Evolutionary conservation across 164 flowering plant genomes (phyloP).

Genomic region (Stephania cephalantha): DNA sequence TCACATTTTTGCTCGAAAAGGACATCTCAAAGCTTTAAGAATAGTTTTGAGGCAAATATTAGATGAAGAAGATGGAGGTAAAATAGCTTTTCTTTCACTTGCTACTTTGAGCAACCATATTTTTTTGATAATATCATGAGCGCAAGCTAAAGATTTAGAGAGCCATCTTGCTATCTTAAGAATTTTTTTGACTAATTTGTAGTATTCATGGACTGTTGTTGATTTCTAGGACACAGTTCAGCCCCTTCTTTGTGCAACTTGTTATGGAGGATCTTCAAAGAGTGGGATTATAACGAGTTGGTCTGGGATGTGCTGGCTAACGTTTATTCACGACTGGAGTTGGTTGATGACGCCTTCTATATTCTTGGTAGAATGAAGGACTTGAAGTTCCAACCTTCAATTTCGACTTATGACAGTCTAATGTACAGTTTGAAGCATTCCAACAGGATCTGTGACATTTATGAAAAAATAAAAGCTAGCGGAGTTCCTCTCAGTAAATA

Average conservation of each 20-base stretch:
- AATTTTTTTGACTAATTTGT: not conserved
- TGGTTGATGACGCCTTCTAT: slow-evolving; percentile 60
- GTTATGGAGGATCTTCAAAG: slow-evolving; percentile 38
- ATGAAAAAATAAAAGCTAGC: slow-evolving; percentile 32
- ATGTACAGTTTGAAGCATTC: slow-evolving; percentile 53
- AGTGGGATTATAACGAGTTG: slow-evolving; percentile 32
- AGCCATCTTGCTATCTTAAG: not conserved
- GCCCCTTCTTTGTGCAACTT: slow-evolving; percentile 51
- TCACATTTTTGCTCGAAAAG: slow-evolving; percentile 44
- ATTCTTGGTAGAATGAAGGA: slow-evolving; percentile 58
- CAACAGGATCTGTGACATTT: slow-evolving; percentile 40
- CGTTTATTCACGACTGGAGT: slow-evolving; percentile 42
- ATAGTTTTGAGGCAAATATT: slow-evolving; percentile 31
- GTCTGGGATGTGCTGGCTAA: slow-evolving; percentile 70
- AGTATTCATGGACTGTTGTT: not conserved
- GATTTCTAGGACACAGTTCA: slow-evolving; percentile 54
- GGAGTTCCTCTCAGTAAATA: slow-evolving; percentile 30
- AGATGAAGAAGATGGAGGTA: slow-evolving; percentile 44
- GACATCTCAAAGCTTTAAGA: slow-evolving; percentile 30
- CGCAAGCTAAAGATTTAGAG: not conserved
- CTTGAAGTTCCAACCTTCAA: slow-evolving; percentile 37
- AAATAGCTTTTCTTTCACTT: not conserved
- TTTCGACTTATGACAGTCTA: slow-evolving; percentile 49
- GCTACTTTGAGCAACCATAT: not conserved
- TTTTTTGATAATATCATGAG: not conserved